Evolutionary conservation across 2,329 filamentous ascomycete species (phyloP).

Genomic region (Gnomoniopsis sp.): DNA sequence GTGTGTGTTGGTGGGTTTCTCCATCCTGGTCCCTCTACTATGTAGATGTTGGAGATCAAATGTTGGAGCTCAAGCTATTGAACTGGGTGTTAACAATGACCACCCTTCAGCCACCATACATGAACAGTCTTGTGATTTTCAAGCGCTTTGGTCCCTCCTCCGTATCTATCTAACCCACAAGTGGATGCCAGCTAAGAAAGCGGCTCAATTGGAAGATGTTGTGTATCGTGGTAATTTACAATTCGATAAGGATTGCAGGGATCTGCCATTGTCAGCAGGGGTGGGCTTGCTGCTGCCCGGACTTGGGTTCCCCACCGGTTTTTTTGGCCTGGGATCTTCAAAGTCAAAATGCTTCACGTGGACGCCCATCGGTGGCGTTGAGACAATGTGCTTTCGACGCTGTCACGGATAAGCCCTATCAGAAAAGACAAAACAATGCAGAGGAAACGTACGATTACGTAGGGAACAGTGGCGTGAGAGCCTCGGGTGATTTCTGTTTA

Average conservation of each 20-base stretch:
- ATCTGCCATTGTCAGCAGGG: not conserved
- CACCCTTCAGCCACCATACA: no score
- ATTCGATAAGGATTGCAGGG: not conserved
- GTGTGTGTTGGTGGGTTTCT: no score
- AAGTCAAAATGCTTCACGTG: not conserved
- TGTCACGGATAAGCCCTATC: not conserved
- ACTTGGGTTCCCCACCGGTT: not conserved
- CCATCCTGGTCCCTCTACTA: no score
- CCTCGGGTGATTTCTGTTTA: not conserved
- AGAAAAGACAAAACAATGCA: not conserved
- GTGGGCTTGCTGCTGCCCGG: not conserved
- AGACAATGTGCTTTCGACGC: not conserved
- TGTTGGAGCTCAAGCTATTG: no score
- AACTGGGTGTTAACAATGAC: no score
- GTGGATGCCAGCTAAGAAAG: no score
- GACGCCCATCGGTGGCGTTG: constrained; percentile 5
- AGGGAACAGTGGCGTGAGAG: not conserved
- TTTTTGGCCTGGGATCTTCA: not conserved
- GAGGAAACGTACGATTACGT: not conserved
- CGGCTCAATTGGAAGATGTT: no score
- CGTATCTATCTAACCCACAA: no score
- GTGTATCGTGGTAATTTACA: not conserved
- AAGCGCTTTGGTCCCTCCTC: no score
- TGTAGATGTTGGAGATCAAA: no score
- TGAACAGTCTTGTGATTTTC: no score